phyloP scores from a whole-genome alignment of 148 eudicot genomes.

The Drosera capensis region DNA sequence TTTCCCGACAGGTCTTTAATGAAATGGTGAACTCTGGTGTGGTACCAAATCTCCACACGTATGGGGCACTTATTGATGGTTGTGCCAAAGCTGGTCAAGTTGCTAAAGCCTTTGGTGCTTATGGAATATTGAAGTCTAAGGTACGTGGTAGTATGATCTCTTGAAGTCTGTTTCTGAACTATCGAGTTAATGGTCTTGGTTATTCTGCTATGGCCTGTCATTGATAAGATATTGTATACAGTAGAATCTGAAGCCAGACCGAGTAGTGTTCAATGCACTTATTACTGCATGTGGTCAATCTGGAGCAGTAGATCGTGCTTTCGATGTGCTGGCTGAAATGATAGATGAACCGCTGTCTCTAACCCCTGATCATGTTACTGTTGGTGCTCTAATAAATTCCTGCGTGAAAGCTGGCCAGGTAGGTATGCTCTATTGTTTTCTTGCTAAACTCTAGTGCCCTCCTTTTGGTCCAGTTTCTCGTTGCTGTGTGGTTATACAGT shows the following conservation, averaged over 20 bases:
- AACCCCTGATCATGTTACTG: conserved; percentile 87
- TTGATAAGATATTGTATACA: conserved; percentile 37
- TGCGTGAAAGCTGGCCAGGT: conserved; percentile 89
- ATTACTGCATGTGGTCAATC: conserved; percentile 97
- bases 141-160: conserved; percentile 19
- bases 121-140: conserved; percentile 95
- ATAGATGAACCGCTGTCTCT: conserved; percentile 53
- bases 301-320: conserved; percentile 96
- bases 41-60: conserved; percentile 87
- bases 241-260: conserved; percentile 99
- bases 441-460: neutral
- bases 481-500: neutral
- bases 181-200: neutral
- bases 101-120: conserved; percentile 99
- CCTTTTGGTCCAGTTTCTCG: neutral
- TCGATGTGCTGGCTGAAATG: conserved; percentile 93
- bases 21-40: conserved; percentile 80
- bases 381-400: conserved; percentile 92
- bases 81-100: conserved; percentile 96
- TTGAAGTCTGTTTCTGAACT: neutral
- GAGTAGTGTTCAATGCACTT: conserved; percentile 94
- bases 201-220: neutral
- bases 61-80: conserved; percentile 95
- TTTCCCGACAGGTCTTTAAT: conserved; percentile 60
- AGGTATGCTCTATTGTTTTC: conserved; percentile 8